phyloP scores from a whole-genome alignment of 2,329 filamentous ascomycete species.

The Monascus ruber region DNA sequence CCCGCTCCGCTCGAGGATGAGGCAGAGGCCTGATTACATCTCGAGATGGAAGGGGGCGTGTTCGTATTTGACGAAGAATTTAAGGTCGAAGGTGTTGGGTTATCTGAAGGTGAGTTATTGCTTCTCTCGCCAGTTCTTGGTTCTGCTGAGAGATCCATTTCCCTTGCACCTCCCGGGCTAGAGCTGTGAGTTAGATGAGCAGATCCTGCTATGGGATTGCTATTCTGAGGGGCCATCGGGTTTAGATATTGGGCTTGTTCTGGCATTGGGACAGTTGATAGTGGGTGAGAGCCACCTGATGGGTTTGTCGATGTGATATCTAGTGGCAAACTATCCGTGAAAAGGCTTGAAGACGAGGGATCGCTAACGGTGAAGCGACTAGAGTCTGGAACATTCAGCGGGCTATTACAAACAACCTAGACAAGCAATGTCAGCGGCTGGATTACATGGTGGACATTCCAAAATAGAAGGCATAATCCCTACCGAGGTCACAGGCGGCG shows the following conservation, averaged over 20 bases:
- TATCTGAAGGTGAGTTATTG: constrained; percentile 18
- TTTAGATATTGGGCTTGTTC: too few relatives aligned
- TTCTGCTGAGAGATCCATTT: constrained; percentile 23
- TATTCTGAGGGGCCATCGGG: too few relatives aligned
- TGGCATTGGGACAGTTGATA: too few relatives aligned
- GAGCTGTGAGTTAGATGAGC: constrained; percentile 1
- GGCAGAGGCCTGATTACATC: constrained; percentile 16
- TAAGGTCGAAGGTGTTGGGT: constrained; percentile 24
- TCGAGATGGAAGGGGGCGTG: constrained; percentile 21
- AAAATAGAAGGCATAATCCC: neutral
- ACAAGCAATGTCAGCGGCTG: neutral
- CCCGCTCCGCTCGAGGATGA: constrained; percentile 2
- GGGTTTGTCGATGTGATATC: too few relatives aligned
- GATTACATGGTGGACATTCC: neutral
- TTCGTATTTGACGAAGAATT: constrained; percentile 23
- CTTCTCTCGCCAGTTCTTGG: constrained; percentile 18
- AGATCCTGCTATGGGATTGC: neutral
- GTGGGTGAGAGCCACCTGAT: too few relatives aligned
- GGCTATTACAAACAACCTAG: neutral
- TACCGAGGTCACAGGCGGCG: neutral
- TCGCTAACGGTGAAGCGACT: too few relatives aligned
- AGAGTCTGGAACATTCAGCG: too few relatives aligned
- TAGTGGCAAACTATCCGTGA: too few relatives aligned
- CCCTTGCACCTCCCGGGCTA: constrained; percentile 5
- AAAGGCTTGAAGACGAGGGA: too few relatives aligned